These are phyloP conservation scores for Arthrinium puccinioides DNA, from an alignment of 2,329 filamentous ascomycete genomes.

Conservation along the genomic window DNA sequence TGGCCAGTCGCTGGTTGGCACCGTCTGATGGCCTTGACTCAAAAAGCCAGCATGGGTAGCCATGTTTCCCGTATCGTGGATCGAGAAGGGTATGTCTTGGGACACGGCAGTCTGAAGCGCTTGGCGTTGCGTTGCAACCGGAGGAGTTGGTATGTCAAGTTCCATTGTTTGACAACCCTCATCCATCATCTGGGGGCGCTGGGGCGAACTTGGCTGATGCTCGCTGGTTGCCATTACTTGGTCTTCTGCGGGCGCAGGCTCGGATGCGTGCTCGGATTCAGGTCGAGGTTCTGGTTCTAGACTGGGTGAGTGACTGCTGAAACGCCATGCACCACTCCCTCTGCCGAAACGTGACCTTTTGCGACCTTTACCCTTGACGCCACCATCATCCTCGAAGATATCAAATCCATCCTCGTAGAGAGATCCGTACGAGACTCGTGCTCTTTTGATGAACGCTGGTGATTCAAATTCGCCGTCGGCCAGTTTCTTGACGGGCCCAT, in stretches of 20 bases:
- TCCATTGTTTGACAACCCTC: conserved; percentile 33
- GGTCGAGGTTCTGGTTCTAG: conserved; percentile 44
- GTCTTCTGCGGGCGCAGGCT: not conserved
- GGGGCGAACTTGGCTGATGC: conserved; percentile 8
- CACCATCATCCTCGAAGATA: conserved; percentile 63
- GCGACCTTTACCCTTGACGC: conserved; percentile 50
- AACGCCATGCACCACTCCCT: conserved; percentile 64
- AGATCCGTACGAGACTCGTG: conserved; percentile 61
- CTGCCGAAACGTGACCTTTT: conserved; percentile 66
- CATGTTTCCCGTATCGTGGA: no score
- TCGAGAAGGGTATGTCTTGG: not conserved
- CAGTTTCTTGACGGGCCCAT: conserved; percentile 24
- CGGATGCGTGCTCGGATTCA: conserved; percentile 15
- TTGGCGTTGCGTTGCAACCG: not conserved
- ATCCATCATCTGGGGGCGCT: conserved; percentile 23
- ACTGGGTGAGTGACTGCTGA: conserved; percentile 63
- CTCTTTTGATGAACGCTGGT: conserved; percentile 71
- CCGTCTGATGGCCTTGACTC: conserved; percentile 4
- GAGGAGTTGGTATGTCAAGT: conserved; percentile 15
- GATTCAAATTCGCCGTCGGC: conserved; percentile 58
- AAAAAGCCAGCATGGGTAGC: not conserved
- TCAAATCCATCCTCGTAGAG: conserved; percentile 58
- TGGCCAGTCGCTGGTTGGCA: conserved; percentile 1
- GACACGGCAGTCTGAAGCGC: not conserved
- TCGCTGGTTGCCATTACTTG: no score